Evolutionary conservation across 768 basidiomycete genomes (phyloP).

Genomic region (Boletus reticuloceps): DNA sequence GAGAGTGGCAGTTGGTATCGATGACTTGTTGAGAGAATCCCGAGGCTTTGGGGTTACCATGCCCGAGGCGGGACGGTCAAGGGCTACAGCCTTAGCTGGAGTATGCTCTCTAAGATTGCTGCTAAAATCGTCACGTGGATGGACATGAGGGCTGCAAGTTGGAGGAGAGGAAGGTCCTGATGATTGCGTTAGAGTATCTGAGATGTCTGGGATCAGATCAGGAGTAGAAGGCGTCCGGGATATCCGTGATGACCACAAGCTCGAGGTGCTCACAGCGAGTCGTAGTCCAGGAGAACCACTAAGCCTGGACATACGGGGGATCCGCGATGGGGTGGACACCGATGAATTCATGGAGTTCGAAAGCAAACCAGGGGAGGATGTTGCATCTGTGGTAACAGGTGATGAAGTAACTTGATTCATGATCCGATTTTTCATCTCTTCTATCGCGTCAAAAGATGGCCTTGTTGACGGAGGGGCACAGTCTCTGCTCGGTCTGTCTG

Average conservation of each 20-base stretch:
- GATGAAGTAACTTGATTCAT: slow-evolving; percentile 34
- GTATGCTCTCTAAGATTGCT: slow-evolving; percentile 7
- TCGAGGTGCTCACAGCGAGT: slow-evolving; percentile 28
- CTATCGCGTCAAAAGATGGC: slow-evolving; percentile 49
- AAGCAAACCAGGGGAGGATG: slow-evolving; percentile 12
- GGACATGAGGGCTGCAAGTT: slow-evolving; percentile 32
- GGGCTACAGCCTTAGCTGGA: slow-evolving; percentile 1
- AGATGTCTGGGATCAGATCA: slow-evolving; percentile 58
- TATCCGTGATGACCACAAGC: slow-evolving; percentile 22
- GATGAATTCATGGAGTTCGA: slow-evolving; percentile 14
- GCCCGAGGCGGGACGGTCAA: slow-evolving; percentile 16
- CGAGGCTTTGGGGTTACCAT: slow-evolving; percentile 29
- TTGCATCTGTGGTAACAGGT: slow-evolving; percentile 16
- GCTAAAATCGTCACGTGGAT: slow-evolving; percentile 10
- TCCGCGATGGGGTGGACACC: slow-evolving; percentile 20
- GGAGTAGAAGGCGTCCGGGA: slow-evolving; percentile 50
- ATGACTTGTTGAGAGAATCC: slow-evolving; percentile 23
- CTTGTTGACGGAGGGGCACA: slow-evolving; percentile 5
- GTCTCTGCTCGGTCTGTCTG: slow-evolving; percentile 16
- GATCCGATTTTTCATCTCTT: slow-evolving; percentile 64
- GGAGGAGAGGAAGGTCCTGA: slow-evolving; percentile 55
- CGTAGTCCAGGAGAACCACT: slow-evolving; percentile 28
- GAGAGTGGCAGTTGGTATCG: slow-evolving; percentile 31
- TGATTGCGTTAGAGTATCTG: slow-evolving; percentile 55
- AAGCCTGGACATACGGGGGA: slow-evolving; percentile 27